phyloP scores from a whole-genome alignment of 2,329 filamentous ascomycete genomes.

The Phyllosticta citrichinensis region DNA sequence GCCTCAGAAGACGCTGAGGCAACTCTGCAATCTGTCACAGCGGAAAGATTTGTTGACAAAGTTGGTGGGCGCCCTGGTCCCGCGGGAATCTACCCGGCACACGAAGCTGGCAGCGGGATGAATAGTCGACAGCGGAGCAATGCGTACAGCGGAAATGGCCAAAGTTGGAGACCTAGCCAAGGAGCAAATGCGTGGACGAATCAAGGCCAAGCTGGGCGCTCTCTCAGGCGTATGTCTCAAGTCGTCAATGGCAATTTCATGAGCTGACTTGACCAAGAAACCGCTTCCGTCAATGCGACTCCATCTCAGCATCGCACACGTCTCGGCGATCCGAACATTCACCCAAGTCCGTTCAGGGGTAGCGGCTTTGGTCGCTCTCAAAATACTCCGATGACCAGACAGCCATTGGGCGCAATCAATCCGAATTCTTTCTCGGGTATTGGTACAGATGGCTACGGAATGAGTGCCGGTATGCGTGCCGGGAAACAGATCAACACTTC shows the following conservation, averaged over 20 bases:
- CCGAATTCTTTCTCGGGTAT: constrained; percentile 15
- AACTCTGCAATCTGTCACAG: constrained; percentile 16
- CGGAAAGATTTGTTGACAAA: constrained; percentile 19
- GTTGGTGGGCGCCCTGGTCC: constrained; percentile 18
- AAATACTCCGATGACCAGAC: constrained; percentile 23
- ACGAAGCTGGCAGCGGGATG: background rate
- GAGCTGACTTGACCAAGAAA: constrained; percentile 14
- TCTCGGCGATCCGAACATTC: constrained; percentile 21
- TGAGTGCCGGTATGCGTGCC: constrained; percentile 20
- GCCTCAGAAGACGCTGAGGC: constrained; percentile 38
- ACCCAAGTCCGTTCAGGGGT: constrained; percentile 16
- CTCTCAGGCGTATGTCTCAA: background rate
- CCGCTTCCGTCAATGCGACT: constrained; percentile 16
- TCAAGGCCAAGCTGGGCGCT: background rate
- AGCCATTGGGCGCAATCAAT: constrained; percentile 19
- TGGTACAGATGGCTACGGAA: constrained; percentile 19
- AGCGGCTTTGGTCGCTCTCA: constrained; percentile 18
- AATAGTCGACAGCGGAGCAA: constrained; percentile 3
- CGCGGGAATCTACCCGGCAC: background rate
- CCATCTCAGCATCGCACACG: constrained; percentile 20
- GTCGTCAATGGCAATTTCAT: background rate
- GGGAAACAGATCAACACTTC: constrained; percentile 17
- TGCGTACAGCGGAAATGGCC: constrained; percentile 7
- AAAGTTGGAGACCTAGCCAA: constrained; percentile 15
- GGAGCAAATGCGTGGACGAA: constrained; percentile 2